These are phyloP conservation scores for Coffea eugenioides DNA, from an alignment of 257 asterid genomes.

Conservation along the genomic window DNA sequence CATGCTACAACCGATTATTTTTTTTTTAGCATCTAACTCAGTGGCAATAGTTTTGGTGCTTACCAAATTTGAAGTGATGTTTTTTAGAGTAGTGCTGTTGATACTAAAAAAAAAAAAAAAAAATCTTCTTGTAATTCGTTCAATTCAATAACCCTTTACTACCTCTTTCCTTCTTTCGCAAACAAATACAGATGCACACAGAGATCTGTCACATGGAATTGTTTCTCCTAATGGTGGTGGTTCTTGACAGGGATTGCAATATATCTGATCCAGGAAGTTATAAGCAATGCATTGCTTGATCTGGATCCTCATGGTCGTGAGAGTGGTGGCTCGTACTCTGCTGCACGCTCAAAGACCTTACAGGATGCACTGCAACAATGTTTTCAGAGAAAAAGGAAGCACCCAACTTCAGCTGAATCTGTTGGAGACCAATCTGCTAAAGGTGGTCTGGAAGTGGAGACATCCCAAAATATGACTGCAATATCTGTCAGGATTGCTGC, in stretches of 20 bases:
- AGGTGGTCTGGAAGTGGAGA: constrained; percentile 42
- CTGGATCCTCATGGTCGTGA: constrained; percentile 41
- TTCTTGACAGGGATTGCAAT: constrained; percentile 57
- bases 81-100: neutral
- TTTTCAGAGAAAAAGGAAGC: constrained; percentile 75
- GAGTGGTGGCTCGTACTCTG: constrained; percentile 33
- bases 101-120: neutral
- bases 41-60: neutral
- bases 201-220: neutral
- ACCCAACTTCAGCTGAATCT: constrained; percentile 36
- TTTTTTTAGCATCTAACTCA: no score
- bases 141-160: neutral
- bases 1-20: neutral
- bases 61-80: neutral
- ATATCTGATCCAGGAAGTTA: constrained; percentile 50
- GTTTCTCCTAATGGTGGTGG: neutral
- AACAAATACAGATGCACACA: neutral
- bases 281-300: constrained; percentile 57
- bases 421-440: constrained; percentile 41
- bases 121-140: neutral
- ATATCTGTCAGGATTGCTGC: constrained; percentile 74
- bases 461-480: constrained; percentile 34
- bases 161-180: neutral
- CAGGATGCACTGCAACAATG: constrained; percentile 31
- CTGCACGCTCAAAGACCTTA: constrained; percentile 33